phyloP scores from a whole-genome alignment of 2,329 filamentous ascomycete genomes.

The Penicillium sp. region DNA sequence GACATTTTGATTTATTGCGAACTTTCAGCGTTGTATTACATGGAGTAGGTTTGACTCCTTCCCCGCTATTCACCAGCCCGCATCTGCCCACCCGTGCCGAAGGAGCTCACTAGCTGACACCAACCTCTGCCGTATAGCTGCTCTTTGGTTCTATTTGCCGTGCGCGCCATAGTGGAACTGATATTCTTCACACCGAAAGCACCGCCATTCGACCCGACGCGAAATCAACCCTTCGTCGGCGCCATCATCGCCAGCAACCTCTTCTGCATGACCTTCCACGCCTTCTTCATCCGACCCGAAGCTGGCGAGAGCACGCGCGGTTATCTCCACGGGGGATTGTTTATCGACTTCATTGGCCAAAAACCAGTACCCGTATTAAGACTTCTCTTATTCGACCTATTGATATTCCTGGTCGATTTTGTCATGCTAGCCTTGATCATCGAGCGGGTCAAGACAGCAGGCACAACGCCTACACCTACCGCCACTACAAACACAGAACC shows the following conservation, averaged over 20 bases:
- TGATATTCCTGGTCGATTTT: constrained; percentile 56
- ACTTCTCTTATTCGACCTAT: constrained; percentile 53
- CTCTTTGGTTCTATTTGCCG: constrained; percentile 56
- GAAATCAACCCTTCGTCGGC: constrained; percentile 53
- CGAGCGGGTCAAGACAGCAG: constrained; percentile 50
- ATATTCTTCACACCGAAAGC: constrained; percentile 60
- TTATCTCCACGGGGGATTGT: constrained; percentile 61
- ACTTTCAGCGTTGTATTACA: constrained; percentile 60
- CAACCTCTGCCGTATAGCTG: constrained; percentile 43
- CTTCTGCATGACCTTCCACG: constrained; percentile 56
- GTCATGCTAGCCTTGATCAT: constrained; percentile 56
- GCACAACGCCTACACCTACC: constrained; percentile 12
- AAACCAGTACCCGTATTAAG: constrained; percentile 54
- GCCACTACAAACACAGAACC: constrained; percentile 18
- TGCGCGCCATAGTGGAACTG: constrained; percentile 56
- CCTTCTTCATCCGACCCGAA: constrained; percentile 52
- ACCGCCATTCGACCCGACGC: constrained; percentile 50
- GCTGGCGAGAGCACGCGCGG: constrained; percentile 52
- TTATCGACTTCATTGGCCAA: constrained; percentile 65
- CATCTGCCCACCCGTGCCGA: background rate
- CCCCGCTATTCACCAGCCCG: background rate
- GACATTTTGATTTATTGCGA: constrained; percentile 62
- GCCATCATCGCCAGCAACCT: constrained; percentile 55
- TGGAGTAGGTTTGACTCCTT: constrained; percentile 52
- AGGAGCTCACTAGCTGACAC: background rate